Base-by-base conservation (phyloP, 2,329 filamentous ascomycete species). In the Aureobasidium sp. region DNA sequence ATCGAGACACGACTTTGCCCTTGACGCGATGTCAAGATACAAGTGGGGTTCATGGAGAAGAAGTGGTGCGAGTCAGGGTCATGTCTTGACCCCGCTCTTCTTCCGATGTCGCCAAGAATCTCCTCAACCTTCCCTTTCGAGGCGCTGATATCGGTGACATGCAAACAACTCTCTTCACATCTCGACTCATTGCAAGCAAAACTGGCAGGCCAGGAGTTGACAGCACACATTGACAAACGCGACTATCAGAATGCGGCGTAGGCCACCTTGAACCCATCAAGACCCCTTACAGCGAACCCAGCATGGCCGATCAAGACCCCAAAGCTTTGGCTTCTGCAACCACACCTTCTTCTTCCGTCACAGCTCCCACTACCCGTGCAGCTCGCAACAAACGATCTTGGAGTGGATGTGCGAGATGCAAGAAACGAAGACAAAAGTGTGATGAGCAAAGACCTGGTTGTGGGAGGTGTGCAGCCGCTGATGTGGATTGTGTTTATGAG, bases 371-470 rank as follows among this genome's bases (percentile, higher is more conserved):
- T 7, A 27, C 31, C 4, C 54, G 54, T 48, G 42, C 54, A n/a
- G 29, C 54, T 14, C 19, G 17, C 14, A 44, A 58, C 15, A 61
- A 60, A 35, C 35, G 61, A 3, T 63, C 61, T 37, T 63, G 61
- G 61, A 50, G 54, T 24, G 61, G 61, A 9, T 63, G 61, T 27
- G 54, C 56, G 2, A 37, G 61, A 27, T 63, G 61, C 35, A 63
- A 63, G 40, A 63, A 63, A 31, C 35, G 61, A 7, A 40, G 61
- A 27, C 61, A 63, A 31, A 63, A 63, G 54, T 63, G 61, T 22
- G 56, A 63, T 57, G 61, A 63, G 22, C 12, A 53, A 11, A 40
- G 47, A 47, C 61, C 61, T 11, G 53, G 31, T n/a, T 63, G 61
- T 33, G 45, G 45, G 7, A 40, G 61, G 7, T 63, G 61, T 40